Base-by-base conservation (phyloP, 495 filamentous ascomycete genomes). In the Oidiodendron maius region DNA sequence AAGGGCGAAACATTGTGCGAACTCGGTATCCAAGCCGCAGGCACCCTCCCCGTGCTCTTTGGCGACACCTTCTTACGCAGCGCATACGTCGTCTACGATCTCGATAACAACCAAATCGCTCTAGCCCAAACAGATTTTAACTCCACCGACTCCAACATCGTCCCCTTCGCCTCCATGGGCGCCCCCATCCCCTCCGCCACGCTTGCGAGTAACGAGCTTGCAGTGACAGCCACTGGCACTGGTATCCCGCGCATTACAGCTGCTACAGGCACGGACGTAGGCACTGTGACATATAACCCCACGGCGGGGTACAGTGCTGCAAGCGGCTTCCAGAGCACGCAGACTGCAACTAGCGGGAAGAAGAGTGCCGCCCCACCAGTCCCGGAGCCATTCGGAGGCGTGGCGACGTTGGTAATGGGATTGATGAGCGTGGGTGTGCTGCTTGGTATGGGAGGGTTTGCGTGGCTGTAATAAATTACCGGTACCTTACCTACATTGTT, bases 1-100 rank as follows among this genome's bases (percentile, higher is more conserved):
- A 74, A 82, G 49, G 84, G 82, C 13, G 66, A 76, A 42, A 60
- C 65, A 0, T 70, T 76, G 1, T 93, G 88, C 60, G 68, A 80
- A 48, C 87, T 91, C 48, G 89, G 90, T 28, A 84, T 97, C 59
- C 76, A 79, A 43, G 83, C 87, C 41, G 77, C 82, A 18, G 81
- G 71, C 37, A 57, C 70, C 4, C 66, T 69, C 11, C 78, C 80
- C 2, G 74, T 72, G 47, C 77, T 96, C 17, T 72, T 98, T 18
- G 93, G 93, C n/a, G 93, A 98, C 64, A 96, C 93, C 0, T 97
- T 97, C 69, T 70, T 98, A 10, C 81, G 93, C 50, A 89, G 84
- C 28, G 89, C 91, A 0, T 98, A 97, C 59, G 87, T 95, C 10
- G 94, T 97, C 0, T 97, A 95, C 61, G 93, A 97, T 57, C 71